Evolutionary conservation across 2,329 filamentous ascomycete genomes (phyloP), one percentile per base, ranked within the genome.

Genomic region (Alternaria sp.): DNA sequence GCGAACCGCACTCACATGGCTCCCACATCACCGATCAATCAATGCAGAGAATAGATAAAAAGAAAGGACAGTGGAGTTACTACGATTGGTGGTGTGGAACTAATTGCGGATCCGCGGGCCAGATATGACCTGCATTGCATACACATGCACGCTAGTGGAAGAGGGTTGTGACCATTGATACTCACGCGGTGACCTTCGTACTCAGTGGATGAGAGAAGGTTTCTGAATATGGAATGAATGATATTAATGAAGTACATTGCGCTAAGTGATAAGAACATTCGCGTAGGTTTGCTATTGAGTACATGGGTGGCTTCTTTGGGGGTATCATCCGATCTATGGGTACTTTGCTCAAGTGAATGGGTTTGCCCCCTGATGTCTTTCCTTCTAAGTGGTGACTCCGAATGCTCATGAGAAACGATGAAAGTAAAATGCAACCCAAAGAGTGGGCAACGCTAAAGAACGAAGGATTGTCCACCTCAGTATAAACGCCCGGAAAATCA

Each of bases 281-380:
- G 20, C 46, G 20, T 49, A 26, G 16, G 14, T 49, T 38, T 38
- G 30, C 46, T 49, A 24, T 49, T 24, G 30, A n/a, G 46, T n/a
- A 49, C 46, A 16, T 32, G 46, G 32, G 30, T 38, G 46, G 46
- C 32, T n/a, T 34, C 20, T 28, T 32, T 41, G 42, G 49, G 56
- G 59, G 62, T 67, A 63, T 65, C 59, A 59, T 59, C 57, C 57
- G 44, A 57, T 66, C 59, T 59, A 65, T 55, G 54, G 52, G 44
- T 53, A 58, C 42, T 20, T 46, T 54, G 42, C 56, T 43, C 32
- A 48, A 54, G 39, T 22, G 36, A 59, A 59, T 47, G 43, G 38
- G 20, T 55, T 28, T 38, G 46, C 7, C 32, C 46, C 32, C 20
- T 49, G 32, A 26, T 49, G 8, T 49, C 20, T 49, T 38, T 32